Evolutionary conservation across 306 rosid species (phyloP).

Genomic region (Vicia faba): DNA sequence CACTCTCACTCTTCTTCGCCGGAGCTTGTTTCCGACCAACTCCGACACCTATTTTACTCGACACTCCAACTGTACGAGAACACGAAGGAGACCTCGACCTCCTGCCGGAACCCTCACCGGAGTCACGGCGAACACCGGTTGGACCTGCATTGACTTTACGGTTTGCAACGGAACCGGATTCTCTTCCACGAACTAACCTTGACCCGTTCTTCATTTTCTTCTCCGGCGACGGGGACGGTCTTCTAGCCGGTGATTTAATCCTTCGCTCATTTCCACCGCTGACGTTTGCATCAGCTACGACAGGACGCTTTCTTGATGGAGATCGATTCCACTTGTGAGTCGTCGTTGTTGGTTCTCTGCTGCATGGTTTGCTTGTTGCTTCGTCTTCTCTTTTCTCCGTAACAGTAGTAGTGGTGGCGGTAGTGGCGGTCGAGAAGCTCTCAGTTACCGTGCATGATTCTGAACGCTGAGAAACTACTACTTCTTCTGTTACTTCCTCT

Average conservation of each 20-base stretch:
- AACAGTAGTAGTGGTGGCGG: slow-evolving; percentile 47
- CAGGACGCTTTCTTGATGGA: slow-evolving; percentile 57
- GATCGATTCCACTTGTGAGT: slow-evolving; percentile 46
- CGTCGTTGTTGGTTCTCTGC: slow-evolving; percentile 46
- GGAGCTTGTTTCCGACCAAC: slow-evolving; percentile 44
- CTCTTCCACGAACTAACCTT: slow-evolving; percentile 54
- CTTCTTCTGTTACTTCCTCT: slow-evolving; percentile 52
- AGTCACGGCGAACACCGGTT: slow-evolving; percentile 45
- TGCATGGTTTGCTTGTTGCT: slow-evolving; percentile 61
- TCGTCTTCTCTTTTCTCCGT: slow-evolving; percentile 72
- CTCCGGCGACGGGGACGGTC: slow-evolving; percentile 54
- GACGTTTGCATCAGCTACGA: slow-evolving; percentile 39
- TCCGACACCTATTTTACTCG: slow-evolving; percentile 5
- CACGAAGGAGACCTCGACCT: slow-evolving; percentile 84
- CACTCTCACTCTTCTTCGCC: slow-evolving; percentile 17
- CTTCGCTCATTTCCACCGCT: slow-evolving; percentile 49
- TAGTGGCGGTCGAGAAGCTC: slow-evolving; percentile 63
- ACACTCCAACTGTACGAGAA: slow-evolving; percentile 42
- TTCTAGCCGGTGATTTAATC: slow-evolving; percentile 42
- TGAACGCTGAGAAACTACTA: slow-evolving; percentile 53
- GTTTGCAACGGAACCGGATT: slow-evolving; percentile 44
- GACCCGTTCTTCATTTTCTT: slow-evolving; percentile 45
- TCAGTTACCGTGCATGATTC: slow-evolving; percentile 64
- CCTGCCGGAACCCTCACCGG: slow-evolving; percentile 56
- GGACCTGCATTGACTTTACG: slow-evolving; percentile 44